phyloP scores from a whole-genome alignment of 2,329 filamentous ascomycete species.

The Ceratocystis colombiana region DNA sequence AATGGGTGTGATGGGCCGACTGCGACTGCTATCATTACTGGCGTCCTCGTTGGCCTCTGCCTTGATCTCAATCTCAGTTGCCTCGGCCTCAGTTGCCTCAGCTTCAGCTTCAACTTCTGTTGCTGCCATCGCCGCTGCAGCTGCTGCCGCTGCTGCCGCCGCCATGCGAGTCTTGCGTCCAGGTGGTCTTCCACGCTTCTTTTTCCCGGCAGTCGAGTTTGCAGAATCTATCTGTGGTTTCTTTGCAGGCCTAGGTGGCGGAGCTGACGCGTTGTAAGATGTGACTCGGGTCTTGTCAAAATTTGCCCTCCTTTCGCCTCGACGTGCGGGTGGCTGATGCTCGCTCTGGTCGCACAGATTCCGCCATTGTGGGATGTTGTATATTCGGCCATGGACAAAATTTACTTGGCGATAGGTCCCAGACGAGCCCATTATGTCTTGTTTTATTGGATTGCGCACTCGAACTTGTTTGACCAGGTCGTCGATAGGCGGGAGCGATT shows the following conservation, averaged over 20 bases:
- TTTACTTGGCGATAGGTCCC: conserved; percentile 96
- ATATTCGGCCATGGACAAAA: conserved; percentile 88
- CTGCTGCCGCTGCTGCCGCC: conserved; percentile 33
- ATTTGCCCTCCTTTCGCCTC: conserved; percentile 67
- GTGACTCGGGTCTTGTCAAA: conserved; percentile 37
- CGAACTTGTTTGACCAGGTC: conserved; percentile 82
- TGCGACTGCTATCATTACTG: conserved; percentile 29
- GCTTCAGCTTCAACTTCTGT: neutral
- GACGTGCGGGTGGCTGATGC: conserved; percentile 83
- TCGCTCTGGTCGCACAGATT: conserved; percentile 87
- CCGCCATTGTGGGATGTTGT: conserved; percentile 95
- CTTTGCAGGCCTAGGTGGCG: neutral
- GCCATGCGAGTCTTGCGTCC: conserved; percentile 29
- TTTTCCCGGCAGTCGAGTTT: conserved; percentile 32
- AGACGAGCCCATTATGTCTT: conserved; percentile 93
- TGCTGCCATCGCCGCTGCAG: conserved; percentile 31
- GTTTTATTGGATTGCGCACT: conserved; percentile 94
- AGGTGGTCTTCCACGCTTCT: conserved; percentile 35
- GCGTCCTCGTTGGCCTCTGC: conserved; percentile 31
- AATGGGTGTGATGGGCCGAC: conserved; percentile 13
- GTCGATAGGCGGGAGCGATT: conserved; percentile 65
- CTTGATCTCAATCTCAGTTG: conserved; percentile 26
- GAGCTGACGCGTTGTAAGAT: neutral
- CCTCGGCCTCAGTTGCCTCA: neutral
- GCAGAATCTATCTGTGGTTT: neutral